Evolutionary conservation across 345 rosid species (phyloP), one percentile per base, ranked within the genome.

Genomic region (Rubroshorea leprosula): DNA sequence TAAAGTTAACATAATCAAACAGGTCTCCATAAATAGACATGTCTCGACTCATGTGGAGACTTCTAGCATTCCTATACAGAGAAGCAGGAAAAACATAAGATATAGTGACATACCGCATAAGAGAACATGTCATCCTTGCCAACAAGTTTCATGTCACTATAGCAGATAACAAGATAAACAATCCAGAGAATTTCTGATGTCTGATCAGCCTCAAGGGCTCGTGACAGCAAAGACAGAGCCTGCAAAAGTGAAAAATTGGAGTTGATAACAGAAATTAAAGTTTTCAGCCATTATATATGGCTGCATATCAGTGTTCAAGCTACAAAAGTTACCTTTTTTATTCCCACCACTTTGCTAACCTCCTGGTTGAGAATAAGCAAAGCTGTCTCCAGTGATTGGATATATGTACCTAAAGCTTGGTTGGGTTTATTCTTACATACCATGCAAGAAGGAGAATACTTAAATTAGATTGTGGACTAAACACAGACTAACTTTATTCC

Each of bases 111-210:
- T 87, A 93, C 99, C 91, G 91, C 91, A 69, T 49, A 26, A 26
- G 79, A 63, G 71, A 82, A 72, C 86, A 89, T 78, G 76, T 83
- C 90, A 68, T 89, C 87, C 70, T 65, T 73, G 62, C 66, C 84
- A 54, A 52, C 63, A 18, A 83, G 72, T 52, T 68, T 69, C 52
- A 50, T 65, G 67, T 65, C 58, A 74, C 82, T 65, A 64, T 74
- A 68, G 76, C 60, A 87, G 57, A 89, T 70, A 49, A 87, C 72
- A 65, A 93, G 82, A 74, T 93, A 93, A 47, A 76, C 72, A 18
- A 76, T 80, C 99, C 99, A 93, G 65, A 84, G 83, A 68, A 72
- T 60, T 74, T 87, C 97, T 58, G 89, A 87, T 51, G 83, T 54
- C 31, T 80, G 85, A 69, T 83, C 82, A 73, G 64, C 71, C 75